These are phyloP conservation scores for Trametes polyzona DNA, from an alignment of 1,284 basidiomycete species.

Conservation along the genomic window DNA sequence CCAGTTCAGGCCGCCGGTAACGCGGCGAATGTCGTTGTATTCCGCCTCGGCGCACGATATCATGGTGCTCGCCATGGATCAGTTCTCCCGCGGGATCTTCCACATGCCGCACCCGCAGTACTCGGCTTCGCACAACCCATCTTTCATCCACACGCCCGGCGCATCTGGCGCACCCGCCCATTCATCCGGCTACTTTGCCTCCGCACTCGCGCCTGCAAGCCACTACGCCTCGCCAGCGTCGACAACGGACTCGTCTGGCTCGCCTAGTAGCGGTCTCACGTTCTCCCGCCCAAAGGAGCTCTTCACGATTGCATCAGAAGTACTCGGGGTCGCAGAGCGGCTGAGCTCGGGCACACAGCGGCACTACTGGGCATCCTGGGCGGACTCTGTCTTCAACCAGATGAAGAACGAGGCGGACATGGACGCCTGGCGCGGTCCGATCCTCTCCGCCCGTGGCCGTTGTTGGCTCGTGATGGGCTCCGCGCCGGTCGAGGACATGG, in stretches of 20 bases:
- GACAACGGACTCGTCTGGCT: neutral
- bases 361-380: slow-evolving; percentile 60
- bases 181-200: slow-evolving; percentile 17
- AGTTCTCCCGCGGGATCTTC: slow-evolving; percentile 68
- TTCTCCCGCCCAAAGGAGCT: slow-evolving; percentile 63
- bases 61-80: slow-evolving; percentile 63
- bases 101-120: slow-evolving; percentile 65
- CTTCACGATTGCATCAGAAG: slow-evolving; percentile 61
- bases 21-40: slow-evolving; percentile 51
- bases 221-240: slow-evolving; percentile 18
- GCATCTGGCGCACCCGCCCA: slow-evolving; percentile 13
- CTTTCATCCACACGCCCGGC: slow-evolving; percentile 20
- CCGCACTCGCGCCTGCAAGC: slow-evolving; percentile 8
- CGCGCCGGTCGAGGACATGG: slow-evolving; percentile 55
- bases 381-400: slow-evolving; percentile 61
- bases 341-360: slow-evolving; percentile 48
- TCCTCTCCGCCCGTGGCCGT: slow-evolving; percentile 52
- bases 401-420: slow-evolving; percentile 62
- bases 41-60: slow-evolving; percentile 52
- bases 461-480: slow-evolving; percentile 59
- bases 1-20: slow-evolving; percentile 53
- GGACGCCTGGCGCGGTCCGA: slow-evolving; percentile 48
- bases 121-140: slow-evolving; percentile 31
- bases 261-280: slow-evolving; percentile 23
- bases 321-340: slow-evolving; percentile 62